Percentiles rank a stretch among this genome's conserved stretches.
Evolutionary conservation across 176 grass and related monocot species (phyloP).

Genomic region (Poa pratensis): DNA sequence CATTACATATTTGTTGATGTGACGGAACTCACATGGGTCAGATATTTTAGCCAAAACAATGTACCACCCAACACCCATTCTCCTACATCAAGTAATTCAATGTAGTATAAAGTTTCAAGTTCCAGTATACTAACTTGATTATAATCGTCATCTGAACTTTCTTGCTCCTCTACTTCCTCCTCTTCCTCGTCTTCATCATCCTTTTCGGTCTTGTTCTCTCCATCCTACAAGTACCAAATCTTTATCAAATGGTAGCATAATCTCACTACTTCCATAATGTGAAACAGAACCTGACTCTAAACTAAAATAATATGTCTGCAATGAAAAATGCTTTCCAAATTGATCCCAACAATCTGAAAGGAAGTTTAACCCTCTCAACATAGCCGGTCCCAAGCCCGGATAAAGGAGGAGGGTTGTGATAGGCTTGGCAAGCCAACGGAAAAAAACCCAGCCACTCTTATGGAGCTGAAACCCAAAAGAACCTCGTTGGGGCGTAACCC

Average conservation of each 20-base stretch:
- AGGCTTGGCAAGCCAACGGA: too few species aligned
- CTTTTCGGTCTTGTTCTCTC: conserved; percentile 48
- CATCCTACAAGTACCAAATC: conserved; percentile 39
- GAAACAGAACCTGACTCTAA: conserved; percentile 12
- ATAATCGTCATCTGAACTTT: conserved; percentile 55
- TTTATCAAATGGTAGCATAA: conserved; percentile 11
- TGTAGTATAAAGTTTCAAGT: background rate
- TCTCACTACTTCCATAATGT: background rate
- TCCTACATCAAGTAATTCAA: background rate
- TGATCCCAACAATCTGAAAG: too few species aligned
- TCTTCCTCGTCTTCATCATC: conserved; percentile 43
- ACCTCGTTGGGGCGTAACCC: too few species aligned
- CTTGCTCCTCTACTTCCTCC: conserved; percentile 37
- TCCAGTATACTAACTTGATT: conserved; percentile 37
- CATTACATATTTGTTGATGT: background rate
- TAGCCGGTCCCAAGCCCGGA: too few species aligned
- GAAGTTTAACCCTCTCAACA: too few species aligned
- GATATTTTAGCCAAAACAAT: background rate
- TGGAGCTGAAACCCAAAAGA: too few species aligned
- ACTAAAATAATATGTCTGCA: background rate
- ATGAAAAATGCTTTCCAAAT: background rate
- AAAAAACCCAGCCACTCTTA: too few species aligned
- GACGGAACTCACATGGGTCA: background rate
- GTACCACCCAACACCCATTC: background rate
- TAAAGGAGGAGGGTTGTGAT: too few species aligned